These are phyloP conservation scores for Mycena albidolilacea DNA, from an alignment of 768 basidiomycete species.

Conservation along the genomic window DNA sequence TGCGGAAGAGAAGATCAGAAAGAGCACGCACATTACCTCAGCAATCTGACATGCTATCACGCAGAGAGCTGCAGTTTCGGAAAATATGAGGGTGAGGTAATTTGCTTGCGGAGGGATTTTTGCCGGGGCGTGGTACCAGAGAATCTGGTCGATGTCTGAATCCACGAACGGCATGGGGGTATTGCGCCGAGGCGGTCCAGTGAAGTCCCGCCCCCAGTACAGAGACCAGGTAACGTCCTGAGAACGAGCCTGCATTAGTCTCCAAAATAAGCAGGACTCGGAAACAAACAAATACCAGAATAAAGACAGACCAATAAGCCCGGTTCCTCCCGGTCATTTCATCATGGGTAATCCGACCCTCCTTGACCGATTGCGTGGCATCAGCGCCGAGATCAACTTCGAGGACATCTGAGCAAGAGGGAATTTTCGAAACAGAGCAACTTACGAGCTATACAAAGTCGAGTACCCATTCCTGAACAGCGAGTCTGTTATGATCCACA, in stretches of 20 bases:
- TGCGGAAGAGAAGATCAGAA: not conserved
- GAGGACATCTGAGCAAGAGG: not conserved
- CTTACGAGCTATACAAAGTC: constrained; percentile 32
- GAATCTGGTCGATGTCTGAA: constrained; percentile 49
- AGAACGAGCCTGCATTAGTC: not conserved
- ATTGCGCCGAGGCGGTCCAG: constrained; percentile 44
- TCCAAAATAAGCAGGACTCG: not conserved
- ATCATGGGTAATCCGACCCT: constrained; percentile 52
- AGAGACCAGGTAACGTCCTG: constrained; percentile 60
- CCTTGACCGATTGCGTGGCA: constrained; percentile 54
- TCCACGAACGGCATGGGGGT: constrained; percentile 54
- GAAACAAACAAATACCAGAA: constrained; percentile 38
- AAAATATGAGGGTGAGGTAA: constrained; percentile 47
- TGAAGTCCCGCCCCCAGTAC: constrained; percentile 59
- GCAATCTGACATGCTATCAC: constrained; percentile 50
- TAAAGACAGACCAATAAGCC: constrained; percentile 57
- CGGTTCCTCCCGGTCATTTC: constrained; percentile 58
- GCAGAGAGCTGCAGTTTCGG: constrained; percentile 48
- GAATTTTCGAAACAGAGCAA: not conserved
- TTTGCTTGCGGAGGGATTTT: constrained; percentile 44
- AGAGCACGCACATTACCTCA: constrained; percentile 50
- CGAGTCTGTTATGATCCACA: no score
- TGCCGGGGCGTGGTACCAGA: constrained; percentile 49
- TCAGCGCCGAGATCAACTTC: constrained; percentile 58
- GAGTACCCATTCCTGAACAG: constrained; percentile 27